phyloP scores from a whole-genome alignment of 2,329 filamentous ascomycete genomes.

The Aspergillus sp. region DNA sequence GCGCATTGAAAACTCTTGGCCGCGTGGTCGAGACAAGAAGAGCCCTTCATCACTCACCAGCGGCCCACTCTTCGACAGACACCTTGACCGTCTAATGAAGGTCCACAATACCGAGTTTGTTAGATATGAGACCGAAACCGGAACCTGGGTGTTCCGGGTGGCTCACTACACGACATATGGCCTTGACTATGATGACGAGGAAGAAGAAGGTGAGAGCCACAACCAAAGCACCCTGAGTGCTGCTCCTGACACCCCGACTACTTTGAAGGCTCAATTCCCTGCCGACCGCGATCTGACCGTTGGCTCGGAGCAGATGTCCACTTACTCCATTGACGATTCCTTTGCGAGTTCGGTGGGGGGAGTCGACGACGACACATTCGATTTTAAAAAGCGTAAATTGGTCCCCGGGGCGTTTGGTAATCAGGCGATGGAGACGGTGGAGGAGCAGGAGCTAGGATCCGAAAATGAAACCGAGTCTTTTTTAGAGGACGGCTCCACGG shows the following conservation, averaged over 20 bases:
- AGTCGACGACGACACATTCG: constrained; percentile 57
- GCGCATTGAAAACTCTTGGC: constrained; percentile 89
- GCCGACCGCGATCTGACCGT: constrained; percentile 29
- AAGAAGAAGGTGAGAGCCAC: constrained; percentile 57
- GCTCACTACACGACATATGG: constrained; percentile 96
- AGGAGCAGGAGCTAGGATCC: constrained; percentile 41
- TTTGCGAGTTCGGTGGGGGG: constrained; percentile 40
- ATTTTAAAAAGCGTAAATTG: constrained; percentile 53
- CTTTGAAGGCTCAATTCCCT: constrained; percentile 39
- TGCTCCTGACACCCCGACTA: constrained; percentile 51
- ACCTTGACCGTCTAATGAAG: constrained; percentile 73
- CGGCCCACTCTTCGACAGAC: constrained; percentile 71
- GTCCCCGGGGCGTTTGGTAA: constrained; percentile 82
- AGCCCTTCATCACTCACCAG: constrained; percentile 57
- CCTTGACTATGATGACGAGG: constrained; percentile 76
- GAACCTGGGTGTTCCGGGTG: constrained; percentile 89
- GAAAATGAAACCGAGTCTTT: constrained; percentile 64
- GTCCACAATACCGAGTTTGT: constrained; percentile 81
- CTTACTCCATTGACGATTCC: constrained; percentile 43
- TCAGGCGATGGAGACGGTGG: constrained; percentile 56
- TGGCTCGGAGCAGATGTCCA: constrained; percentile 38
- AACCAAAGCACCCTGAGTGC: constrained; percentile 52
- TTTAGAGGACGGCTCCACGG: constrained; percentile 90
- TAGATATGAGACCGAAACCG: constrained; percentile 74
- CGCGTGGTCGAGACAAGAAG: constrained; percentile 65